Base-by-base conservation (phyloP, 148 eudicot species). In the Talinum fruticosum region DNA sequence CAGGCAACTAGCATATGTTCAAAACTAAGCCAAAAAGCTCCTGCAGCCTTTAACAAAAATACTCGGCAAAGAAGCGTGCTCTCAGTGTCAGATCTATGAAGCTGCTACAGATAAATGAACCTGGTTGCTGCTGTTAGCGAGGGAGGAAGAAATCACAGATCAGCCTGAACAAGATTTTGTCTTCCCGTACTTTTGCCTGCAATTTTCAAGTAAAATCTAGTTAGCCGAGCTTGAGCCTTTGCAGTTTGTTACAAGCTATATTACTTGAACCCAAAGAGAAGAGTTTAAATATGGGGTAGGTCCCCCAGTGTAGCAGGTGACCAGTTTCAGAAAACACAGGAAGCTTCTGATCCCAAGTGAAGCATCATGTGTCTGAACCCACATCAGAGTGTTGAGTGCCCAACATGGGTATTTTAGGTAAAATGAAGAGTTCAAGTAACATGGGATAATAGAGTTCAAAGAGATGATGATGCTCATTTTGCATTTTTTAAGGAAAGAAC, bases 121-220 rank as follows among this genome's bases (percentile, higher is more conserved):
- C 54, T 12, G 33, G 14, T 71, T 26, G 73, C 51, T 71, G 57
- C 54, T 71, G 73, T 71, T 38, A 69, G 49, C 10, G 14, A 35
- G 24, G 72, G 26, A 23, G n/a, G 24, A 69, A 0, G 49, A 44
- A 3, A 37, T 69, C 72, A 38, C 23, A 38, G 30, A 37, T 88
- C 74, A 84, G 6, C 87, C 82, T 3, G 87, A 75, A 62, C 84
- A 70, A 2, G 82, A 61, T 71, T 81, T 84, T 10, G 79, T 77
- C 75, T 83, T 91, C 80, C 92, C 85, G 6, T 84, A 86, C 70
- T 79, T 91, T 77, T 89, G 92, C 95, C 95, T 91, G 89, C 87
- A 86, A 8, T 37, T 44, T 33, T 54, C 10, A 10, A 4, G 64
- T 57, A 35, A 14, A 29, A 69, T 66, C 18, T 53, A 59, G 51